Base-by-base conservation (phyloP, 1,139 yeast genomes). In the Nadsonia starkeyi-henricii region DNA sequence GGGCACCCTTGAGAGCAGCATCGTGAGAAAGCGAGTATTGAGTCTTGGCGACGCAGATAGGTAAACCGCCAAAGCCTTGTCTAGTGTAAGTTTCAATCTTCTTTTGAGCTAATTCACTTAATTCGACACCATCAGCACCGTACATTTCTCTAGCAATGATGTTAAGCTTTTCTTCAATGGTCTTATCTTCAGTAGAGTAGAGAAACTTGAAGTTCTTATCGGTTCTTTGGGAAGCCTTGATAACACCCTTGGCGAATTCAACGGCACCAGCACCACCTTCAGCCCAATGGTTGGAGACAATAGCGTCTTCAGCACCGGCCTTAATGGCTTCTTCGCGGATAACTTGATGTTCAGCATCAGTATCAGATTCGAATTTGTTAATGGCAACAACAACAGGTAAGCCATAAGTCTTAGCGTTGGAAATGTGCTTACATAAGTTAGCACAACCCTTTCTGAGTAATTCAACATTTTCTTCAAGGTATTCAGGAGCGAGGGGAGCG, bases 191-290 rank as follows among this genome's bases (percentile, higher is more conserved):
- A 44, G 82, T 71, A 48, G 79, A 81, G 67, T 91, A 86, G 58
- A 89, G 74, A 69, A 81, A 80, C 59, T 79, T 71, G 74, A 84
- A 81, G 54, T 78, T 68, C 55, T 71, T 70, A 60, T 78, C 74
- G 50, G 89, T 77, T 47, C 53, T 49, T 44, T 63, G 57, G 47
- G 65, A 55, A 45, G 95, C 94, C 53, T 73, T 71, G 56, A 88
- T 78, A 52, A 89, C 93, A 54, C 94, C 94, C 51, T 81, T 62
- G 51, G 97, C 98, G 57, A 91, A 77, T 52, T 76, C 83, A 54
- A 85, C 76, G 9, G 98, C 97, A 61, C 98, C 98, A 58, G 73
- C 72, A 58, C 98, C 98, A 70, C 98, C 98, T 71, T 86, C 84
- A 67, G 85, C 96, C 96, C 96, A 91, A 69, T 91, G 98, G 73